Percentiles rank a stretch among this genome's conserved stretches.
phyloP scores from a whole-genome alignment of 1,139 yeast species.

The Sugiyamaella neomexicana region DNA sequence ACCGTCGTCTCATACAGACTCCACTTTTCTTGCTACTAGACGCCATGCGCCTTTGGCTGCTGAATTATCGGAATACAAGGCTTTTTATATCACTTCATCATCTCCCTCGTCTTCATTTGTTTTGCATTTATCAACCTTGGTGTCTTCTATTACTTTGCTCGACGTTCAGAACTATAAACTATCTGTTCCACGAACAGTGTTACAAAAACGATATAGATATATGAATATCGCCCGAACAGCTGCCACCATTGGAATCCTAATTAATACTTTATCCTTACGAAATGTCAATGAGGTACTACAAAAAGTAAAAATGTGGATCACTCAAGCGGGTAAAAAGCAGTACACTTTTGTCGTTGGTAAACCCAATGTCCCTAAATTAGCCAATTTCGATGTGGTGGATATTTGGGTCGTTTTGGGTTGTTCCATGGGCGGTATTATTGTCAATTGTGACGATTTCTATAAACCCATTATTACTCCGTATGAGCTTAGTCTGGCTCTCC shows the following conservation, averaged over 20 bases:
- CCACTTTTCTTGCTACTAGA: constrained; percentile 29
- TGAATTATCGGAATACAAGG: constrained; percentile 43
- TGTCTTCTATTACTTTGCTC: constrained; percentile 49
- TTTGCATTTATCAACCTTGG: constrained; percentile 70
- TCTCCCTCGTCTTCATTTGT: constrained; percentile 77
- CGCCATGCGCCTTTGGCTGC: constrained; percentile 24
- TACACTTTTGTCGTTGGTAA: constrained; percentile 96
- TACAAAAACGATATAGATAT: constrained; percentile 78
- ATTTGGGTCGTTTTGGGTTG: constrained; percentile 95
- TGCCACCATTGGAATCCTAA: constrained; percentile 85
- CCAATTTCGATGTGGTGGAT: constrained; percentile 89
- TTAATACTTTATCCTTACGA: constrained; percentile 79
- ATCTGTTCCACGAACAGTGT: constrained; percentile 62
- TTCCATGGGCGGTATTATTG: constrained; percentile 86
- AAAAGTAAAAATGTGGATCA: constrained; percentile 59
- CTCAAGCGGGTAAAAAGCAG: constrained; percentile 81
- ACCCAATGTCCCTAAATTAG: constrained; percentile 96
- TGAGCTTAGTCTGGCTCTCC: constrained; percentile 78
- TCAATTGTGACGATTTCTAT: constrained; percentile 78
- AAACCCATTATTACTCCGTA: constrained; percentile 94
- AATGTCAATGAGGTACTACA: constrained; percentile 67
- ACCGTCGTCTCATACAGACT: constrained; percentile 11
- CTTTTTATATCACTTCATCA: constrained; percentile 62
- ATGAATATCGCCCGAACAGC: constrained; percentile 91
- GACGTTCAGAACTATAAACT: constrained; percentile 25